Percentiles rank a stretch among this genome's conserved stretches.
Conservation (phyloP, 2,329 filamentous ascomycete genomes). For the Cladophialophora immunda region DNA sequence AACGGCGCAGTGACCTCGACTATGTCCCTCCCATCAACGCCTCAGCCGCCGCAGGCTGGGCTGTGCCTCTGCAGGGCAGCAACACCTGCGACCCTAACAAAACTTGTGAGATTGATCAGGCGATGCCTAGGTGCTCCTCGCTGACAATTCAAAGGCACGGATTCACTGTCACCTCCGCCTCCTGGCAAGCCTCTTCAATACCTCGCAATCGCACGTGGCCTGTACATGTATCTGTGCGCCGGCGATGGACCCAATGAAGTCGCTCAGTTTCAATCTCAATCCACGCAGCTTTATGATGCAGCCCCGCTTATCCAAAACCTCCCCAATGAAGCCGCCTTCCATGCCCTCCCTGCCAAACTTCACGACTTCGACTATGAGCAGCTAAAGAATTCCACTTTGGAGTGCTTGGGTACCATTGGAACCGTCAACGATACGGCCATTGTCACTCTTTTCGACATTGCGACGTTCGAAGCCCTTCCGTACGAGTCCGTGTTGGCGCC, state of each 20-base stretch:
- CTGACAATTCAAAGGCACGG: constrained; percentile 31
- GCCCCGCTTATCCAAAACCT: constrained; percentile 43
- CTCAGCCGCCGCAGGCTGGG: constrained; percentile 33
- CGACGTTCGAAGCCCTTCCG: constrained; percentile 32
- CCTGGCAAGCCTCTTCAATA: constrained; percentile 50
- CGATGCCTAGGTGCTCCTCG: not conserved
- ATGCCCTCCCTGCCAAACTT: constrained; percentile 42
- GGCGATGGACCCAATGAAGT: constrained; percentile 32
- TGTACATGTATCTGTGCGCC: constrained; percentile 61
- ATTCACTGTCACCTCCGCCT: constrained; percentile 45
- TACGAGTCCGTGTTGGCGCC: constrained; percentile 35
- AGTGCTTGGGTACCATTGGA: constrained; percentile 38
- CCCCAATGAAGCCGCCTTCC: constrained; percentile 46
- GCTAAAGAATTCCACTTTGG: constrained; percentile 35
- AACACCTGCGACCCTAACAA: constrained; percentile 31
- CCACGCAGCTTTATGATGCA: constrained; percentile 57
- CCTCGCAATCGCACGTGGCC: constrained; percentile 58
- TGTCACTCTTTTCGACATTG: constrained; percentile 41
- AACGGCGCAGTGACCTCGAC: constrained; percentile 32
- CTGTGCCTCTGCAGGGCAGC: constrained; percentile 37
- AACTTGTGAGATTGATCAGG: constrained; percentile 25
- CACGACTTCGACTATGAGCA: constrained; percentile 41
- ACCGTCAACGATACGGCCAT: constrained; percentile 35
- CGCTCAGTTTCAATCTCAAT: constrained; percentile 54
- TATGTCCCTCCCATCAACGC: constrained; percentile 28